Evolutionary conservation across 2,329 filamentous ascomycete species (phyloP).

Genomic region (Fusarium circinatum): DNA sequence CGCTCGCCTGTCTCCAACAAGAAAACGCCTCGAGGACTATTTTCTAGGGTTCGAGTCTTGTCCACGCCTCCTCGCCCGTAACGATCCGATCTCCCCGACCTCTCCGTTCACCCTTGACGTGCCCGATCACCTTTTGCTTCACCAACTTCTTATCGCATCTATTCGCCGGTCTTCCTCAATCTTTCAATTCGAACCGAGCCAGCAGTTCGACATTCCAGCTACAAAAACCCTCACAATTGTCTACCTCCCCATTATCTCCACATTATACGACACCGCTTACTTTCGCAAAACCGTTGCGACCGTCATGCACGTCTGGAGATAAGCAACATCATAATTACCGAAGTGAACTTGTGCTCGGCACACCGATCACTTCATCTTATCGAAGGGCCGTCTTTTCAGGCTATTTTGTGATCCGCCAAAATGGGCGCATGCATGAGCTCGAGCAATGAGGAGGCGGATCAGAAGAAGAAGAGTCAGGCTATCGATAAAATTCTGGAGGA

Average conservation of each 20-base stretch:
- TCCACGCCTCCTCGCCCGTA: conserved; percentile 15
- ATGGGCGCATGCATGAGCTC: conserved; percentile 98
- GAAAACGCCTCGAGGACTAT: neutral
- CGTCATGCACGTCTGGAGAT: conserved; percentile 42
- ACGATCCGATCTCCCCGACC: conserved; percentile 32
- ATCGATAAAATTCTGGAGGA: conserved; percentile 96
- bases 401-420: conserved; percentile 48
- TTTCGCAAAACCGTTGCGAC: conserved; percentile 27
- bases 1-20: conserved; percentile 3
- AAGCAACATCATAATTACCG: conserved; percentile 22
- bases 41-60: conserved; percentile 4
- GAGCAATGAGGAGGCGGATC: conserved; percentile 85
- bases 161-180: conserved; percentile 17
- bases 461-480: conserved; percentile 95
- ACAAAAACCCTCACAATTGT: conserved; percentile 3
- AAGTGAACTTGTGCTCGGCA: conserved; percentile 23
- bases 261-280: conserved; percentile 23
- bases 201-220: neutral
- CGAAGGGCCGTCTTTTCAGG: conserved; percentile 22
- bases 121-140: conserved; percentile 29
- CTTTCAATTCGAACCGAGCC: conserved; percentile 1
- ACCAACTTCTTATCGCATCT: conserved; percentile 29
- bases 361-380: conserved; percentile 6
- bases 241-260: neutral
- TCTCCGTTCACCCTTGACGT: conserved; percentile 32